Base-by-base conservation (phyloP, 495 filamentous ascomycete species). In the Parathielavia appendiculata region DNA sequence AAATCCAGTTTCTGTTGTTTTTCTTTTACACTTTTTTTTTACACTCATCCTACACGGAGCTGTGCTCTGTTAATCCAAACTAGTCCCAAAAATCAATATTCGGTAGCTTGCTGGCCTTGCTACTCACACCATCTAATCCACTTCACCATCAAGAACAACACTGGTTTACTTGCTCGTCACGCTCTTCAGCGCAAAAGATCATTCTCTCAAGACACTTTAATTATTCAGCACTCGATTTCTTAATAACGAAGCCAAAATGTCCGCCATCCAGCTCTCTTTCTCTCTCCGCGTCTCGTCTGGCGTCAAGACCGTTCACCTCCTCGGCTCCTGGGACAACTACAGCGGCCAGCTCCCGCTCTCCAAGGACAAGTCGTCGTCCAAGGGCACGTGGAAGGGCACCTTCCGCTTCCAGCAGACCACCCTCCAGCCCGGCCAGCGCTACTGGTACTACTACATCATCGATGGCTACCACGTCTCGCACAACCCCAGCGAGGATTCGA, bases 401-500 rank as follows among this genome's bases (percentile, higher is more conserved):
- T 96, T 98, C 81, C 85, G 89, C 75, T 96, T 98, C 79, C 90
- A 92, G 77, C 86, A 85, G 70, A 75, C 83, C 46, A 87, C 89
- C 58, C 81, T 96, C 54, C 83, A 91, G 78, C 79, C 88, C 55
- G 90, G 92, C 58, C 81, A 86, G 68, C 86, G 93, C 65, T 97
- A 97, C 86, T 98, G 95, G 93, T 98, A 97, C 84, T 98, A 98
- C 83, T 98, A 96, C 81, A 96, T 98, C 87, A 95, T 97, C 76
- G 93, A 98, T 70, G 93, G 93, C 59, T 97, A 97, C 84, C 92
- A 97, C 74, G 88, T 96, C 72, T 92, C 93, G 48, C 92, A 97
- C 80, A 93, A 98, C 76, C 93, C 95, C 51, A 90, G 89, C 67
- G 83, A 89, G 70, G 82, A 87, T 57, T 90, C 86, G 71, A 95